These are phyloP conservation scores for Saccharomycopsis selenospora DNA, from an alignment of 805 yeast species.

Conservation along the genomic window DNA sequence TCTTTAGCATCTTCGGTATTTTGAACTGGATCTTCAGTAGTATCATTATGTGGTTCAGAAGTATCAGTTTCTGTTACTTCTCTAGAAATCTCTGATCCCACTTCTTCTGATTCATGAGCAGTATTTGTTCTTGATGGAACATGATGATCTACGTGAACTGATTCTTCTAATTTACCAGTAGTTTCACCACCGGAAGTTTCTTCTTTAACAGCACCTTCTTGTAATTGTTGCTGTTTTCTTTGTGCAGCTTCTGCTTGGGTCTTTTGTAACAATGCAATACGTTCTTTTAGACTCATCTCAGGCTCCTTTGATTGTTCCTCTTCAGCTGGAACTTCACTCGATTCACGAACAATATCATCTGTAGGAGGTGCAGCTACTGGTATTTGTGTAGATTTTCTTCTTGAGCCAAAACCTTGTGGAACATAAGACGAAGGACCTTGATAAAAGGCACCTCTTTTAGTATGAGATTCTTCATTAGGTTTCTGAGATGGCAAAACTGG, in stretches of 20 bases:
- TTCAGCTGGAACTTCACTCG: constrained; percentile 29
- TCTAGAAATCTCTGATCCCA: not conserved
- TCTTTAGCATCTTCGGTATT: constrained; percentile 23
- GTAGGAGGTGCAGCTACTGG: constrained; percentile 27
- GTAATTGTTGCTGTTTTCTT: constrained; percentile 52
- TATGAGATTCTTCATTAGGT: constrained; percentile 40
- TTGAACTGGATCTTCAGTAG: constrained; percentile 9
- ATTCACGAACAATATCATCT: not conserved
- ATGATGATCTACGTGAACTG: not conserved
- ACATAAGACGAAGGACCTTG: constrained; percentile 54
- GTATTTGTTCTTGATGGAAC: not conserved
- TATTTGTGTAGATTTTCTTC: constrained; percentile 31
- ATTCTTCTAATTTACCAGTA: constrained; percentile 4
- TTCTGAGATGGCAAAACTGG: constrained; percentile 34
- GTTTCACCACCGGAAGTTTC: constrained; percentile 21
- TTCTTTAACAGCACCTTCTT: constrained; percentile 46
- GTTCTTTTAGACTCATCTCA: constrained; percentile 73
- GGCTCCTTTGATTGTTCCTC: constrained; percentile 42
- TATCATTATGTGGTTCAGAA: constrained; percentile 17
- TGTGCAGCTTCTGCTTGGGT: constrained; percentile 77
- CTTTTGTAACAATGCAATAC: constrained; percentile 77
- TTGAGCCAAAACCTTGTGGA: constrained; percentile 30
- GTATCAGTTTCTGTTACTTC: not conserved
- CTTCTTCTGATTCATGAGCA: not conserved
- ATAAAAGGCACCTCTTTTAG: constrained; percentile 48